Evolutionary conservation across 805 yeast species (phyloP).

Genomic region (Ogataea neopini): DNA sequence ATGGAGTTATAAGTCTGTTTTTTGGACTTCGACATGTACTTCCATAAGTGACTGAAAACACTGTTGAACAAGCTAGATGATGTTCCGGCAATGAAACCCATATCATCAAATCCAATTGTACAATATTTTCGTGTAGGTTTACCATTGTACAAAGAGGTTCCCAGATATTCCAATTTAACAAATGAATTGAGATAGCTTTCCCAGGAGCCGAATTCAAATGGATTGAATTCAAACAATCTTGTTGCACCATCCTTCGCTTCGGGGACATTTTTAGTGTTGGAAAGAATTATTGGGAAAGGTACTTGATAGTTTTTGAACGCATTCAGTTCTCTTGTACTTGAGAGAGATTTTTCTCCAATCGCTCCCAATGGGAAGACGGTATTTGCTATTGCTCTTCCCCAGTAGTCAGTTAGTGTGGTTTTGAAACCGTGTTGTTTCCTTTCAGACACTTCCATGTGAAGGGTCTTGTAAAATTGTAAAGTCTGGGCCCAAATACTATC

Average conservation of each 20-base stretch:
- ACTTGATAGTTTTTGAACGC: slow-evolving; percentile 41
- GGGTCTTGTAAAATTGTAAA: slow-evolving; percentile 48
- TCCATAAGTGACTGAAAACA: slow-evolving; percentile 51
- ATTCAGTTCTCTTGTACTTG: slow-evolving; percentile 38
- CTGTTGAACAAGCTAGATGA: slow-evolving; percentile 64
- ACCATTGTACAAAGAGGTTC: slow-evolving; percentile 49
- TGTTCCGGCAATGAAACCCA: slow-evolving; percentile 61
- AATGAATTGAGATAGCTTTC: slow-evolving; percentile 49
- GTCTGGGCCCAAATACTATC: slow-evolving; percentile 22
- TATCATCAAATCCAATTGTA: slow-evolving; percentile 54
- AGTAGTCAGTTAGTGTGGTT: slow-evolving; percentile 63
- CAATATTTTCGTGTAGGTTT: slow-evolving; percentile 40
- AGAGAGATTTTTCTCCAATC: slow-evolving; percentile 40
- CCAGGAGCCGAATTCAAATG: slow-evolving; percentile 72
- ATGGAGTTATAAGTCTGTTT: slow-evolving; percentile 37
- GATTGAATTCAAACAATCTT: slow-evolving; percentile 58
- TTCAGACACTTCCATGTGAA: slow-evolving; percentile 55
- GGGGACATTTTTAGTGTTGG: slow-evolving; percentile 41
- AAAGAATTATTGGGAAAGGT: slow-evolving; percentile 52
- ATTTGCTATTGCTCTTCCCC: slow-evolving; percentile 63
- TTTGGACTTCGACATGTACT: slow-evolving; percentile 34
- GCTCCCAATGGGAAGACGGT: slow-evolving; percentile 39
- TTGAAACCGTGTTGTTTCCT: slow-evolving; percentile 55
- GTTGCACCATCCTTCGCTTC: slow-evolving; percentile 38
- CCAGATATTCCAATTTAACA: slow-evolving; percentile 51